These are phyloP conservation scores for Garcia nutans DNA, from an alignment of 345 rosid species.

Conservation along the genomic window DNA sequence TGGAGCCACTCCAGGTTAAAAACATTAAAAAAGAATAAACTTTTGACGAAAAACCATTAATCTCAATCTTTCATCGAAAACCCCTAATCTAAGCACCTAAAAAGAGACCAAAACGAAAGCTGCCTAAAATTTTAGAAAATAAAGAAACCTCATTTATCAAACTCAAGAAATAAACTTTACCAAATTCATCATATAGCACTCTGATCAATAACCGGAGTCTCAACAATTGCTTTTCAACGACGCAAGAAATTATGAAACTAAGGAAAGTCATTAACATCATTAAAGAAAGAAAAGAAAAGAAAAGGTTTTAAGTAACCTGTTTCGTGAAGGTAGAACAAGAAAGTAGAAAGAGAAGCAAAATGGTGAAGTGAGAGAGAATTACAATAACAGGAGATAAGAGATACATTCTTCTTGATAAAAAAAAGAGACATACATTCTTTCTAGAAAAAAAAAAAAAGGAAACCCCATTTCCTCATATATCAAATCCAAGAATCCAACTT, in stretches of 20 bases:
- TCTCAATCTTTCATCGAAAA: not conserved
- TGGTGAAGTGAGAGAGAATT: conserved; percentile 24
- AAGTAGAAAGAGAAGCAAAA: conserved; percentile 31
- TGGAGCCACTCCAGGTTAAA: not conserved
- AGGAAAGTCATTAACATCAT: not conserved
- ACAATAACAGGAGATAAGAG: conserved; percentile 23
- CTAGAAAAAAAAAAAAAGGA: not conserved
- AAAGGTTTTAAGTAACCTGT: conserved; percentile 45
- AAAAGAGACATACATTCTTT: not conserved
- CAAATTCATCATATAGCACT: too few species aligned
- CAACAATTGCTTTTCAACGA: not conserved
- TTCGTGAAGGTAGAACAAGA: conserved; percentile 40
- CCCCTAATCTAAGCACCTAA: conserved; percentile 7
- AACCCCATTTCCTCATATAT: conserved; percentile 15
- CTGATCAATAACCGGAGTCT: too few species aligned
- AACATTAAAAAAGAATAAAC: not conserved
- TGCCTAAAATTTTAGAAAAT: not conserved
- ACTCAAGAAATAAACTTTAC: conserved; percentile 11
- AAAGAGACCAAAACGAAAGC: not conserved
- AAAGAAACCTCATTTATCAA: conserved; percentile 15
- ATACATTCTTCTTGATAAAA: not conserved
- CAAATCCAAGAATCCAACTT: conserved; percentile 5
- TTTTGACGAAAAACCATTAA: conserved; percentile 1
- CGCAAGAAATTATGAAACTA: not conserved
- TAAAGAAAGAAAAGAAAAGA: not conserved